Base-by-base conservation (phyloP, 805 yeast genomes). In the Torulaspora quercuum region DNA sequence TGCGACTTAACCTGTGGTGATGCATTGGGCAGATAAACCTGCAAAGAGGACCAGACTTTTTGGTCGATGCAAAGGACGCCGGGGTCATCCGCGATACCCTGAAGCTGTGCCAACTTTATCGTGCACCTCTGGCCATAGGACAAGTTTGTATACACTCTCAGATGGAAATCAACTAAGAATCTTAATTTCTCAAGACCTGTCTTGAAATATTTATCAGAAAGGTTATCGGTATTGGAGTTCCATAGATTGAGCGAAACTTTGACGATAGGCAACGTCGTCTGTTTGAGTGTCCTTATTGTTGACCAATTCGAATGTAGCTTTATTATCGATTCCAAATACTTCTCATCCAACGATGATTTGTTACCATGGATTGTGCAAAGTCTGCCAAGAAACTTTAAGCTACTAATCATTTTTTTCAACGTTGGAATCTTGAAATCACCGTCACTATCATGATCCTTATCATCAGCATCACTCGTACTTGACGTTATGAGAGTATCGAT, bases 81-180 rank as follows among this genome's bases (percentile, higher is more conserved):
- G 7, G 22, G 34, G 17, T 22, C 37, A 7, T 26, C 32, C 4
- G 29, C 19, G 14, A 28, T 16, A 9, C 29, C 31, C 7, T 16
- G 24, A 23, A 59, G 36, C 27, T 50, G 45, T 5, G 45, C 28
- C 21, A 59, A 28, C 39, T 48, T 53, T 8, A 59, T 33, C 20
- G 29, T 36, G 10, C 61, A 42, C 39, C 63, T 45, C 29, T 55
- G 48, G 18, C 36, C 41, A 29, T 48, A 57, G 7, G 48, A 35
- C 29, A 58, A 32, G 25, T 47, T 51, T 25, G 50, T 39, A 32
- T 47, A 52, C 21, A 43, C 44, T n/a, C 54, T 42, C 18, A 56
- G 42, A 16, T 57, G 62, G 44, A 52, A 59, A 31, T 59, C 64
- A 7, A 52, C 49, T 14, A 59, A 38, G 29, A 59, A 57, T 19